Evolutionary conservation across 176 grass and related monocot species (phyloP).

Genomic region (Musa schizocarpa): DNA sequence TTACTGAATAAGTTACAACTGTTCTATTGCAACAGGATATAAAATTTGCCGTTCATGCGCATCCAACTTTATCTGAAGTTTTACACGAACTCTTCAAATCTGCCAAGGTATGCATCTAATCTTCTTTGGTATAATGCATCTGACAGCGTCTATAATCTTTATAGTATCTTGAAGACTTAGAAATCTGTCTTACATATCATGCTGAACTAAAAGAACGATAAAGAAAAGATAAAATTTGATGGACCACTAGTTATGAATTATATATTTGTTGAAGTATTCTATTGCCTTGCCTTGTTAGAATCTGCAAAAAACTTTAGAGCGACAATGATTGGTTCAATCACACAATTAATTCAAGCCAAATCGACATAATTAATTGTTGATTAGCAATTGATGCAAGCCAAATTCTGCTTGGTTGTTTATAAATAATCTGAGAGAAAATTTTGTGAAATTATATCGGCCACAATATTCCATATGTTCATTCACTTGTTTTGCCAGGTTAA

Average conservation of each 20-base stretch:
- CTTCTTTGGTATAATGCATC: neutral
- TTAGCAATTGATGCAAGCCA: neutral
- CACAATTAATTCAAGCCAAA: neutral
- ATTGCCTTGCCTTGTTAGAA: neutral
- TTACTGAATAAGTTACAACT: neutral
- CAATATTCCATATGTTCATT: neutral
- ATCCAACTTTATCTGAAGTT: slow-evolving; percentile 87
- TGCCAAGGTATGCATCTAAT: slow-evolving; percentile 46
- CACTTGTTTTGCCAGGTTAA: slow-evolving; percentile 23
- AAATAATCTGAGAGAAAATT: neutral
- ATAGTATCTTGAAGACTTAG: neutral
- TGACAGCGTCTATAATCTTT: neutral
- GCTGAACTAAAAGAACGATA: neutral
- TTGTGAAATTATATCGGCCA: neutral
- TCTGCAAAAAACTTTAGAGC: neutral
- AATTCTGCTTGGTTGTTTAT: neutral
- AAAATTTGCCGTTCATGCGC: slow-evolving; percentile 73
- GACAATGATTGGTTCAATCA: neutral
- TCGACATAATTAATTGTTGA: neutral
- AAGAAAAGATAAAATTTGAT: neutral
- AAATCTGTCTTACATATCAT: too few relatives aligned
- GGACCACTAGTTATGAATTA: neutral
- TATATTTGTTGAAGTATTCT: neutral
- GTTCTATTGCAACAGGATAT: slow-evolving; percentile 42
- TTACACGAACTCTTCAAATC: slow-evolving; percentile 89